Evolutionary conservation across 2,329 filamentous ascomycete genomes (phyloP), one percentile per base, ranked within the genome.

Genomic region (Pseudogymnoascus sp.): DNA sequence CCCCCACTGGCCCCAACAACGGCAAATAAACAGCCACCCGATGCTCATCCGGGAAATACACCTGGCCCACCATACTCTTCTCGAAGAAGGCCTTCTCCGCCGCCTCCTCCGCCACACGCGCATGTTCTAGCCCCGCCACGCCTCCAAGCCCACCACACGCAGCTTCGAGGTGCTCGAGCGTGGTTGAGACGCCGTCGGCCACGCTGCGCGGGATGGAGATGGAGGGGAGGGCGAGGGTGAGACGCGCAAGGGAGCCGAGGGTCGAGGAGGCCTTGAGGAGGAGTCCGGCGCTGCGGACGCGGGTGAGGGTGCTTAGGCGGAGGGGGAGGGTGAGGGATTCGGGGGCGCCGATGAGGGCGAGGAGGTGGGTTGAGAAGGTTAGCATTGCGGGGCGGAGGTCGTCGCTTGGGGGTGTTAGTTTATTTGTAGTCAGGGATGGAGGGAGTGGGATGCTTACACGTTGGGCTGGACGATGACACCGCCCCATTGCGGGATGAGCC

Each of bases 11-110:
- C 0, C 95, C 95, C 42, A 99, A 78, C 10, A 99, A 78, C 1
- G 95, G 95, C 70, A 99, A 77, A 74, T 99, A 99, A 0, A 99
- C 95, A 0, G 95, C 95, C 23, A 99, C 85, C 76, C 97, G 99
- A 76, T 99, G 95, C 78, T 99, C 95, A 72, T 99, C 95, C 0
- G 95, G 95, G 75, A 99, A 99, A 76, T 97, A 99, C 1, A 97
- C 87, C 77, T 97, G 95, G 0, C 93, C 95, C 11, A 99, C 95
- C 95, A 99, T 99, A 72, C 90, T 96, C 77, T 96, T 96, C 76
- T 99, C 95, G 69, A 99, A 99, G 76, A 99, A 99, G 0, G 93
- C 93, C 65, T 89, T 87, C 74, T 99, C 95, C 0, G 92, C 93
- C 73, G 96, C 91, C 2, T 85, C 83, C 76, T 97, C 93, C 5